Percentiles rank a stretch among this genome's conserved stretches.
Conservation (phyloP, 1,284 basidiomycete species). For the Tremellales sp. region DNA sequence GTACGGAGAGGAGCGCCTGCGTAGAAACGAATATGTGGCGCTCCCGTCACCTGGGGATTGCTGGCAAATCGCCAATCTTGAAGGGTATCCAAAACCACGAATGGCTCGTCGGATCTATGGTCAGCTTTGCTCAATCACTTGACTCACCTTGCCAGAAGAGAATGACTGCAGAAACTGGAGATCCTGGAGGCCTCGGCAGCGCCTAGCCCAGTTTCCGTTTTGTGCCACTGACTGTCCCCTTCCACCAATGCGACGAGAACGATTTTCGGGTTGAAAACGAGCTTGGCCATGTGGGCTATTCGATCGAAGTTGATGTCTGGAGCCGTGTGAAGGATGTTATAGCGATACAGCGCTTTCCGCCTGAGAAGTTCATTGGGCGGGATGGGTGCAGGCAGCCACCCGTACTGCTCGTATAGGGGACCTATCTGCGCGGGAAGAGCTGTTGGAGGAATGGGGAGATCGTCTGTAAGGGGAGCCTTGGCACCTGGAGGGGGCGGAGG, state of each 20-base stretch:
- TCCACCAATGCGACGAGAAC: conserved; percentile 80
- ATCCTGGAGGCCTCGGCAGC: conserved; percentile 57
- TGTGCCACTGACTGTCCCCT: conserved; percentile 79
- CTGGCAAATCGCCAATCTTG: conserved; percentile 78
- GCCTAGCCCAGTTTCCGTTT: conserved; percentile 70
- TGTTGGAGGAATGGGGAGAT: conserved; percentile 11
- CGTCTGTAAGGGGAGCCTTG: conserved; percentile 51
- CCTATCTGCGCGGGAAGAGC: conserved; percentile 40
- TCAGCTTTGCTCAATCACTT: neutral
- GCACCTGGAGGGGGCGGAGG: conserved; percentile 2
- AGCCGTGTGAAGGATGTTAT: conserved; percentile 80
- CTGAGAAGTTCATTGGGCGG: conserved; percentile 77
- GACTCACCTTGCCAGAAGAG: conserved; percentile 70
- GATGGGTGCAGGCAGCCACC: conserved; percentile 72
- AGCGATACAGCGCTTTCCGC: conserved; percentile 69
- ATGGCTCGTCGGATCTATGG: conserved; percentile 74
- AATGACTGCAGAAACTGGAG: conserved; percentile 75
- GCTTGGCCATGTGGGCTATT: conserved; percentile 79
- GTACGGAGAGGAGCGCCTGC: conserved; percentile 87
- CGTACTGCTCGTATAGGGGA: conserved; percentile 57
- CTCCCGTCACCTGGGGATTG: conserved; percentile 69
- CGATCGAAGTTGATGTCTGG: conserved; percentile 87
- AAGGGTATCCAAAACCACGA: conserved; percentile 73
- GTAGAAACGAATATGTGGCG: conserved; percentile 77
- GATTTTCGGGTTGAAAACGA: conserved; percentile 86